Percentiles rank a stretch among this genome's conserved stretches.
These are phyloP conservation scores for Nemania sp. DNA, from an alignment of 2,329 filamentous ascomycete species.

Conservation along the genomic window DNA sequence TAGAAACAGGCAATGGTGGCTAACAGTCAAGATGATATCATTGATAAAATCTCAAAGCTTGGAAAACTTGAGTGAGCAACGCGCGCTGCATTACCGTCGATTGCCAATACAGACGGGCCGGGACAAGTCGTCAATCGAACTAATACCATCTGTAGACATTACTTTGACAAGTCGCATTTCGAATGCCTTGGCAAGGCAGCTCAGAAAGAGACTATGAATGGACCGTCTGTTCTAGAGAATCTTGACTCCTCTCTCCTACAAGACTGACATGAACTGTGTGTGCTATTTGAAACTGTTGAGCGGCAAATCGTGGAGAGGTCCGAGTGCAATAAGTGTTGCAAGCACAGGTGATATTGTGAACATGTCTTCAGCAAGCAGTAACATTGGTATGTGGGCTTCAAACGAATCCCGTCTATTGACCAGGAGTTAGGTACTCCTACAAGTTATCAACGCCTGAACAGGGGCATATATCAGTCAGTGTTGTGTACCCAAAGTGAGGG, in stretches of 20 bases:
- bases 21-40: conserved; percentile 33
- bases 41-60: conserved; percentile 40
- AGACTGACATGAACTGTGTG: no score
- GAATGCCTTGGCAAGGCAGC: conserved; percentile 39
- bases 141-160: conserved; percentile 29
- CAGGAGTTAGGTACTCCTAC: neutral
- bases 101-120: no score
- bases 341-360: neutral
- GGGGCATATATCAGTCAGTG: neutral
- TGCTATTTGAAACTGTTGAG: conserved; percentile 27
- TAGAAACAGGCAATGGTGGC: conserved; percentile 24
- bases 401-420: neutral
- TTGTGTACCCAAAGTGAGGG: neutral
- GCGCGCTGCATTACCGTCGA: no score
- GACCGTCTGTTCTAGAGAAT: neutral
- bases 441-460: neutral
- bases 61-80: conserved; percentile 31
- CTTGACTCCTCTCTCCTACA: no score
- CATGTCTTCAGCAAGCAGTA: neutral
- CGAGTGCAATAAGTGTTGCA: conserved; percentile 20
- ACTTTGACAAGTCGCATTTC: conserved; percentile 27
- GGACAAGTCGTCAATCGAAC: neutral
- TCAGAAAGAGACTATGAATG: conserved; percentile 40
- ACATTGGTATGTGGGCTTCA: neutral
- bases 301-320: conserved; percentile 12